phyloP scores from a whole-genome alignment of 768 basidiomycete species.

The Pisolithus microcarpus region DNA sequence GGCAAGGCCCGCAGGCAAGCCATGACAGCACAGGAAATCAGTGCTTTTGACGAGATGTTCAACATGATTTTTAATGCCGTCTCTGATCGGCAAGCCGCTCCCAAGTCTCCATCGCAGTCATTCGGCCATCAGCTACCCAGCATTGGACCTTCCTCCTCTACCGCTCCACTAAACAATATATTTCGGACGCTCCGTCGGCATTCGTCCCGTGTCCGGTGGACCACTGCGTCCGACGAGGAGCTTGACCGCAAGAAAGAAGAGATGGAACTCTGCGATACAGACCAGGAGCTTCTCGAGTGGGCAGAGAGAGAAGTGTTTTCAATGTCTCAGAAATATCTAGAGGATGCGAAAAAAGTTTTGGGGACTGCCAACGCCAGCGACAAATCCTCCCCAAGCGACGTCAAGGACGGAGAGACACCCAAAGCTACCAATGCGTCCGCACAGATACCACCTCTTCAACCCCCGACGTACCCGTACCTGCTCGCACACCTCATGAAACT shows the following conservation, averaged over 20 bases:
- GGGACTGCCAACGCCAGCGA: conserved; percentile 9
- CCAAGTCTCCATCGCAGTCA: background rate
- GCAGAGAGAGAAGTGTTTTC: conserved; percentile 61
- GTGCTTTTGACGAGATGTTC: conserved; percentile 68
- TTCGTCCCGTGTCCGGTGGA: conserved; percentile 44
- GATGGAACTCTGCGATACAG: conserved; percentile 62
- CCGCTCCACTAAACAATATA: conserved; percentile 33
- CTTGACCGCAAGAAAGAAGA: conserved; percentile 67
- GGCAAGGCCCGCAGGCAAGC: conserved; percentile 38
- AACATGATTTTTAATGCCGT: conserved; percentile 58
- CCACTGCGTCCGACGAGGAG: conserved; percentile 43
- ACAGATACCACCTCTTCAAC: conserved; percentile 40
- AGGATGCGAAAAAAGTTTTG: conserved; percentile 36
- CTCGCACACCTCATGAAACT: conserved; percentile 71
- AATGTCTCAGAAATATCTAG: conserved; percentile 45
- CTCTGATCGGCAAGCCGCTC: conserved; percentile 24
- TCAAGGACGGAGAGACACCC: background rate
- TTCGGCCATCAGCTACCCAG: conserved; percentile 7
- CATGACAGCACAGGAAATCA: conserved; percentile 63
- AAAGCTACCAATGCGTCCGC: conserved; percentile 4
- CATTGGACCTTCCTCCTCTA: conserved; percentile 7
- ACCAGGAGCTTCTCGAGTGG: conserved; percentile 71
- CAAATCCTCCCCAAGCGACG: background rate
- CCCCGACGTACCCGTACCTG: conserved; percentile 64
- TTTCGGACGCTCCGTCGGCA: conserved; percentile 50